Percentiles rank a stretch among this genome's conserved stretches.
phyloP scores from a whole-genome alignment of 352 stramenopile species.

The Pythium sukuiense region DNA sequence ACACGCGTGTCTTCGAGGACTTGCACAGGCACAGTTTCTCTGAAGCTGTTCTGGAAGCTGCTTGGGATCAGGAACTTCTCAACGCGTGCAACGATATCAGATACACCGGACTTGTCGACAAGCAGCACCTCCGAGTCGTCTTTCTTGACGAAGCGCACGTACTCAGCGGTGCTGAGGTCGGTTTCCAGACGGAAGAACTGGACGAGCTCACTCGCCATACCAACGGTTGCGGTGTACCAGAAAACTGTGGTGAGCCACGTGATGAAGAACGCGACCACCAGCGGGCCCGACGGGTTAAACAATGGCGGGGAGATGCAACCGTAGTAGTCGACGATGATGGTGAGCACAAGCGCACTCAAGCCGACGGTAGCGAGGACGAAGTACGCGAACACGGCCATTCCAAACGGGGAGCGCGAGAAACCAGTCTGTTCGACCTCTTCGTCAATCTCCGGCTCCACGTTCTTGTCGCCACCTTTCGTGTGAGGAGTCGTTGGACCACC shows the following conservation, averaged over 20 bases:
- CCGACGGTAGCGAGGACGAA: slow-evolving; percentile 55
- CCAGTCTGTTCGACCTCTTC: slow-evolving; percentile 56
- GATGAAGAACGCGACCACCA: slow-evolving; percentile 67
- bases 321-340: slow-evolving; percentile 62
- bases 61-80: slow-evolving; percentile 49
- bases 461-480: neutral
- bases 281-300: slow-evolving; percentile 49
- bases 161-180: slow-evolving; percentile 41
- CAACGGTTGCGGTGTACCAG: slow-evolving; percentile 51
- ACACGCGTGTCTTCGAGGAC: slow-evolving; percentile 21
- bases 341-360: slow-evolving; percentile 40
- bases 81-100: slow-evolving; percentile 49
- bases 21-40: slow-evolving; percentile 52
- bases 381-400: slow-evolving; percentile 53
- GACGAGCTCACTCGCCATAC: slow-evolving; percentile 41
- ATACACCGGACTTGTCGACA: slow-evolving; percentile 52
- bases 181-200: slow-evolving; percentile 64
- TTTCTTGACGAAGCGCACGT: slow-evolving; percentile 60
- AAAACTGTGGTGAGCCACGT: slow-evolving; percentile 54
- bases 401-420: slow-evolving; percentile 43
- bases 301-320: slow-evolving; percentile 45
- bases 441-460: slow-evolving; percentile 5
- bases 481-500: slow-evolving; percentile 9
- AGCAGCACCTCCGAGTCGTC: slow-evolving; percentile 62
- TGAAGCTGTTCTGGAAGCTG: slow-evolving; percentile 35